Base-by-base conservation (phyloP, 345 rosid genomes). In the Cardamine occulta region DNA sequence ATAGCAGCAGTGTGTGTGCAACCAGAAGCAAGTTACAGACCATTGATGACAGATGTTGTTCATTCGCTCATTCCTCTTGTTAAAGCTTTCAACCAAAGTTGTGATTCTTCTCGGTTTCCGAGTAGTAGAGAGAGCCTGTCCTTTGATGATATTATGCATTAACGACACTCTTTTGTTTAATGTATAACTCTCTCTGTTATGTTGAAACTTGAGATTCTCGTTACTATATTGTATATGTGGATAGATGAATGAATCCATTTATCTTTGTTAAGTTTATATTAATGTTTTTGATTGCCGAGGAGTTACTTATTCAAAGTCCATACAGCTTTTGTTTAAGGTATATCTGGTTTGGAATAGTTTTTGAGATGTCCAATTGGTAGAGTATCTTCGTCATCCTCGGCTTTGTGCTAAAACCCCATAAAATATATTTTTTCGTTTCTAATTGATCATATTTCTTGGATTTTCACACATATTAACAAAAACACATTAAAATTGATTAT, bases 1-100 rank as follows among this genome's bases (percentile, higher is more conserved):
- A 88, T 93, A 76, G 97, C 98, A 72, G 94, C 97, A 7, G 81
- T 93, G 84, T 93, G 98, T 65, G 91, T 89, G 68, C 98, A 91
- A 78, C 75, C 86, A 29, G 98, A 91, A 85, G 91, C 97, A 73
- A 93, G 85, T 81, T 93, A 91, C 73, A 79, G 98, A 73, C 98
- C 97, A 21, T 74, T 93, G 44, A 93, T 93, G 91, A 88, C 88
- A n/a, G 97, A 93, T 70, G 91, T 93, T n/a, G 98, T 88, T 26
- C 98, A 93, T 78, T 93, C 98, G 10, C 81, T 93, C 5, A 72
- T 93, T 70, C 98, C 98, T 45, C 59, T 93, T 44, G 88, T 84
- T 39, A 93, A 86, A 85, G 84, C 86, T 76, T 63, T 47, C 63
- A 81, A 79, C 58, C 73, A 78, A 66, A 57, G 77, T 9, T 34